These are phyloP conservation scores for Penicillium mononematosum DNA, from an alignment of 495 filamentous ascomycete species.

Conservation along the genomic window DNA sequence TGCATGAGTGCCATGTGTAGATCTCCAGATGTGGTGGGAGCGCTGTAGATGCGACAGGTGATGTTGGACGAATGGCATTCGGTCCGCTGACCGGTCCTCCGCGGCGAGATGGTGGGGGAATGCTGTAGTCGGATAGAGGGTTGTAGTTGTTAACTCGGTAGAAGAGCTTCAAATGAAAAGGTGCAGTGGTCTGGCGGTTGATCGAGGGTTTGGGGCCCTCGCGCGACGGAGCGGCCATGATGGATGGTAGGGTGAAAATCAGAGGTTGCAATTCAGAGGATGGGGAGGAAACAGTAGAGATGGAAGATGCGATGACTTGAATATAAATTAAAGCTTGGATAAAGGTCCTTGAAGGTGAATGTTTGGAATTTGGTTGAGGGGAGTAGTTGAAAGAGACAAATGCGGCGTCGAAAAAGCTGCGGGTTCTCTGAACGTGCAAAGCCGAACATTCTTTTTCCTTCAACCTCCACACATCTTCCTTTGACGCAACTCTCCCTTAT, in stretches of 20 bases:
- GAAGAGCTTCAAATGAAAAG: conserved; percentile 90
- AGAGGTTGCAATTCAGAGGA: conserved; percentile 4
- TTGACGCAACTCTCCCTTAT: not conserved
- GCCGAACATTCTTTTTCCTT: conserved; percentile 22
- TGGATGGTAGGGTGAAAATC: conserved; percentile 8
- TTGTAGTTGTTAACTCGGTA: conserved; percentile 73
- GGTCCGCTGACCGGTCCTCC: conserved; percentile 33
- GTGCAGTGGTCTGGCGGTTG: conserved; percentile 74
- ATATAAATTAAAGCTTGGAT: not conserved
- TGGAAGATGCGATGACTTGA: not conserved
- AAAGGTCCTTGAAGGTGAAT: not conserved
- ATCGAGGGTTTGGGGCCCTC: conserved; percentile 33
- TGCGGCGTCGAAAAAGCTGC: conserved; percentile 19
- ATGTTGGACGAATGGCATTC: conserved; percentile 38
- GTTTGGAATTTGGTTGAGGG: not conserved
- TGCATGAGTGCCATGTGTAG: conserved; percentile 86
- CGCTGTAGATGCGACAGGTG: conserved; percentile 33
- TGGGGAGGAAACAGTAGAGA: not conserved
- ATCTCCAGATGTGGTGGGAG: conserved; percentile 72
- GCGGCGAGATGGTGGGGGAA: conserved; percentile 22
- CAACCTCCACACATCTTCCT: conserved; percentile 5
- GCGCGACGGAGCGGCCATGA: conserved; percentile 32
- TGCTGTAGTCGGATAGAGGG: conserved; percentile 44
- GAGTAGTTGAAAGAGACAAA: conserved; percentile 13
- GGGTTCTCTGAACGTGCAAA: conserved; percentile 10